Conservation (phyloP, 192 early-diverging fungal species). For the Coemansia erecta region DNA sequence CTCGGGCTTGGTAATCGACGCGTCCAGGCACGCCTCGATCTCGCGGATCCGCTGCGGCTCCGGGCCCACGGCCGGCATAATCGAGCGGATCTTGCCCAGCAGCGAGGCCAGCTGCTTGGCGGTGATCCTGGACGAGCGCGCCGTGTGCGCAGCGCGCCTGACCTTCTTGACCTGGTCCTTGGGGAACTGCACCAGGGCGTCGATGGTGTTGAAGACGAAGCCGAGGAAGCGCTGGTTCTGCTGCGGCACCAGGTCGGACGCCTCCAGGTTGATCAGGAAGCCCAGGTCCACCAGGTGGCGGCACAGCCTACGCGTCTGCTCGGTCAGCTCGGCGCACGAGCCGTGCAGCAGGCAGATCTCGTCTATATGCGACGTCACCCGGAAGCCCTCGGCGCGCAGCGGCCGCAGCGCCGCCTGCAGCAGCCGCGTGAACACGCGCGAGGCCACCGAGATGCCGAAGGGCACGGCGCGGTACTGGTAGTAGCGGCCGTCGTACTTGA, state of each 20-base stretch:
- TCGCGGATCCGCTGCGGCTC: constrained; percentile 29
- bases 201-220: constrained; percentile 50
- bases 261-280: constrained; percentile 39
- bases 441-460: constrained; percentile 50
- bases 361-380: constrained; percentile 47
- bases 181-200: constrained; percentile 34
- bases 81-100: constrained; percentile 42
- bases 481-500: constrained; percentile 43
- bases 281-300: constrained; percentile 39
- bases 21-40: constrained; percentile 35
- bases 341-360: constrained; percentile 43
- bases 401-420: constrained; percentile 47
- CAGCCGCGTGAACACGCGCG: constrained; percentile 41
- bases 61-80: constrained; percentile 47
- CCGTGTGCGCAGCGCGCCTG: constrained; percentile 37
- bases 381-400: constrained; percentile 35
- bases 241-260: constrained; percentile 46
- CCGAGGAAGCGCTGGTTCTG: constrained; percentile 53
- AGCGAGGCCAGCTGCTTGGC: constrained; percentile 51
- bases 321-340: constrained; percentile 23
- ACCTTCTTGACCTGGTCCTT: constrained; percentile 50
- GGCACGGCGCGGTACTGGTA: constrained; percentile 52
- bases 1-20: constrained; percentile 33
- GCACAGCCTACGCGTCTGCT: constrained; percentile 33
- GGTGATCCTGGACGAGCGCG: constrained; percentile 28